Base-by-base conservation (phyloP, 352 stramenopile species). In the Phytophthora melonis region DNA sequence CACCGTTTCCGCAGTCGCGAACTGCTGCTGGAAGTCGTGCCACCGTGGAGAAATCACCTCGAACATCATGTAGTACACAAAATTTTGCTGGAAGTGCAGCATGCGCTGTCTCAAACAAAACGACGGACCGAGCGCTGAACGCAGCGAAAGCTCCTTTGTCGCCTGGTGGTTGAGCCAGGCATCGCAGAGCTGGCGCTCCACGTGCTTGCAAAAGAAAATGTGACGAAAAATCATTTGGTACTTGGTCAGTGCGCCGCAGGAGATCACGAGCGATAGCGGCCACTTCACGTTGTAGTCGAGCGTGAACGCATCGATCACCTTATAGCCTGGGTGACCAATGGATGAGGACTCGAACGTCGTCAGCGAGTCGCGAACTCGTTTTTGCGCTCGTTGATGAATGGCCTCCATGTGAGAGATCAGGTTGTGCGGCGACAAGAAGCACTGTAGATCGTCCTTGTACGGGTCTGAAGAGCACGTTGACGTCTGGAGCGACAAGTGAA, bases 211-310 rank as follows among this genome's bases (percentile, higher is more conserved):
- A 76, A 99, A 99, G 81, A 99, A 99, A 3, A 99, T 82, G 62
- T 99, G 97, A 0, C 98, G 94, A 72, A 99, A 99, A 18, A 99
- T 90, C 77, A 99, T 96, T 79, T 99, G 97, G 77, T 99, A 99
- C 80, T 99, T 99, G 18, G 90, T 95, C 54, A 99, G 75, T 8
- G 91, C 90, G 1, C 93, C 89, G 36, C 91, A 90, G 0, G 97
- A 99, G 11, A 99, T 89, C 4, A 99, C 90, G n/a, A 99, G 86
- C 9, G 97, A 99, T 0, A 99, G 79, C 30, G 98, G 98, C 91
- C 98, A 99, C n/a, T 91, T 91, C 30, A 99, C 96, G 27, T 90
- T 92, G 79, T 99, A 98, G 49, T 99, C 96, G 11, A 99, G 84
- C 14, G 94, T 97, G 55, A 99, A 98, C 0, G 97, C 93, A 72